Base-by-base conservation (phyloP, 2,329 filamentous ascomycete genomes). In the Trichoderma gracile region DNA sequence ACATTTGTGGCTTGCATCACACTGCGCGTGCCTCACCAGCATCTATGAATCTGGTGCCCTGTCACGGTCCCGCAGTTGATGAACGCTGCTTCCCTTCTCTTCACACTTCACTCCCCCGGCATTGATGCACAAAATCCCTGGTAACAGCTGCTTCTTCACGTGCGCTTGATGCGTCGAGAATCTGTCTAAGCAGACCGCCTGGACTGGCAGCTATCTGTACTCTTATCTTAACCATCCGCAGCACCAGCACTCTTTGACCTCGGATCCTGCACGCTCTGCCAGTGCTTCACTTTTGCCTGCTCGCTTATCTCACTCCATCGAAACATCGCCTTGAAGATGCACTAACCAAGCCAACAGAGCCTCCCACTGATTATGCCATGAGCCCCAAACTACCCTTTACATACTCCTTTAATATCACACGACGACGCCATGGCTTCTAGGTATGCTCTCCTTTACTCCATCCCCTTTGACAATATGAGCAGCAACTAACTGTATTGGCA, bases 401-500 rank as follows among this genome's bases (percentile, higher is more conserved):
- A 65, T 65, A 71, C 63, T 49, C 63, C 63, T 68, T 69, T 69
- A 54, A 54, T 14, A 38, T 14, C 46, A 78, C 38, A 55, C 57
- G 45, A 61, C 77, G 71, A 73, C 75, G 82, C 78, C 68, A 86
- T 86, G 84, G 81, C 83, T 71, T 86, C 84, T 71, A 85, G 83
- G 82, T 84, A 71, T 73, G 77, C 46, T 55, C 45, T 14, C 30
- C 6, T 15, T 21, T 10, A 23, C 38, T 14, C 33, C 33, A 38
- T 3, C n/a, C 14, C 17, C 27, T 38, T 3, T 23, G 21, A 52
- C 7, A 42, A 23, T 23, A 62, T 45, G 30, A 25, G 21, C 42
- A n/a, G 17, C 17, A 4, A 21, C 64, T 66, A 66, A 66, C 50
- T 63, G 61, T 67, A 21, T 33, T 40, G 60, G 65, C 73, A 92